Conservation (phyloP, 495 filamentous ascomycete genomes). For the Xylaria longipes region DNA sequence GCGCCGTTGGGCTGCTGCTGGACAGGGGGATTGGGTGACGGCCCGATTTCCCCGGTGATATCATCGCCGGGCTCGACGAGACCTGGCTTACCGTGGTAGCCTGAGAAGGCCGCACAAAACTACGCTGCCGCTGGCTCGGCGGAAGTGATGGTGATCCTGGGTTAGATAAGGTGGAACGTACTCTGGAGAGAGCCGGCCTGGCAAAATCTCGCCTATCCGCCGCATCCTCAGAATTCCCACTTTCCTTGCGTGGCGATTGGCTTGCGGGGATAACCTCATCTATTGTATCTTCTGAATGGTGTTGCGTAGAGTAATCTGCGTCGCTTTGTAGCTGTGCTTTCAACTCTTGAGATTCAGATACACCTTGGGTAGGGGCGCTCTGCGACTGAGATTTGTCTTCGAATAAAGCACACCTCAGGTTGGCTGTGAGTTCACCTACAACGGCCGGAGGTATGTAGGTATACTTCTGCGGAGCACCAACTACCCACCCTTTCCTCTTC, state of each 20-base stretch:
- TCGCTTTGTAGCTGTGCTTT: slow-evolving; percentile 54
- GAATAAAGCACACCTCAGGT: slow-evolving; percentile 51
- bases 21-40: slow-evolving; percentile 28
- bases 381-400: slow-evolving; percentile 28
- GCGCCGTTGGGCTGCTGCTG: slow-evolving; percentile 34
- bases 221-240: neutral
- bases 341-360: slow-evolving; percentile 53
- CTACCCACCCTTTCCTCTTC: slow-evolving; percentile 51
- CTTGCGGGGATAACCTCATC: slow-evolving; percentile 45
- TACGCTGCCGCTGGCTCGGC: slow-evolving; percentile 21
- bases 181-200: slow-evolving; percentile 29
- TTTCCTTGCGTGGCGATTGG: slow-evolving; percentile 31
- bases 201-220: slow-evolving; percentile 2
- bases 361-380: slow-evolving; percentile 12
- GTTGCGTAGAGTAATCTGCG: slow-evolving; percentile 51
- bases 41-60: slow-evolving; percentile 41
- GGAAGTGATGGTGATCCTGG: slow-evolving; percentile 23
- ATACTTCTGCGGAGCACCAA: slow-evolving; percentile 46
- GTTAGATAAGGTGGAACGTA: slow-evolving; percentile 18
- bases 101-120: slow-evolving; percentile 47
- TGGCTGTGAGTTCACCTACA: slow-evolving; percentile 53
- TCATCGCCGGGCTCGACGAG: slow-evolving; percentile 37
- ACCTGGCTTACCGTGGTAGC: slow-evolving; percentile 51
- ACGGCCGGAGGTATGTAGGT: slow-evolving; percentile 52
- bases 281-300: slow-evolving; percentile 23